phyloP scores from a whole-genome alignment of 2,329 filamentous ascomycete genomes.

The Botrytis squamosa region DNA sequence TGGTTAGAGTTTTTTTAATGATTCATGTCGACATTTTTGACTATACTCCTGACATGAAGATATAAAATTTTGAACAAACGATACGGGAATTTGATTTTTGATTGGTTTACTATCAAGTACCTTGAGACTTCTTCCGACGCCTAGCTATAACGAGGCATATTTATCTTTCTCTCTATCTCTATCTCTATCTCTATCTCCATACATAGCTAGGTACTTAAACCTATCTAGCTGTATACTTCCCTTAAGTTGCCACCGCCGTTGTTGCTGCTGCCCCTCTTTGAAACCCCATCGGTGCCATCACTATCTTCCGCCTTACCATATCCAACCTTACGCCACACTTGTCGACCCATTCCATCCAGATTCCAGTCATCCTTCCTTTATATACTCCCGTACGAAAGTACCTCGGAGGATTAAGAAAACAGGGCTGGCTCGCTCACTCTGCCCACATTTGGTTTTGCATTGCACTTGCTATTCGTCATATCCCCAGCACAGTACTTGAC shows the following conservation, averaged over 20 bases:
- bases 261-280: slow-evolving; percentile 1
- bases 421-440: neutral
- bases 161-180: neutral
- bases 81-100: neutral
- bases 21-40: neutral
- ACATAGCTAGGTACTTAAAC: neutral
- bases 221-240: neutral
- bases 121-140: neutral
- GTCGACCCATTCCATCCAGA: neutral
- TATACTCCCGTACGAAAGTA: neutral
- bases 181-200: neutral
- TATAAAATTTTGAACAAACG: neutral
- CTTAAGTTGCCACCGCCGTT: neutral
- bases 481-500: neutral
- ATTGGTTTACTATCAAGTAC: neutral
- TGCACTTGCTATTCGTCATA: neutral
- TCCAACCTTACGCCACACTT: neutral
- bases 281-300: neutral
- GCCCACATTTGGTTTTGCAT: slow-evolving; percentile 2
- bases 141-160: slow-evolving; percentile 5
- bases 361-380: neutral
- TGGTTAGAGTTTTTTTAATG: slow-evolving; percentile 1
- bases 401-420: neutral
- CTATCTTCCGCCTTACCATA: slow-evolving; percentile 9
- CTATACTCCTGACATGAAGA: neutral